phyloP scores from a whole-genome alignment of 306 rosid species.

The Purshia tridentata region DNA sequence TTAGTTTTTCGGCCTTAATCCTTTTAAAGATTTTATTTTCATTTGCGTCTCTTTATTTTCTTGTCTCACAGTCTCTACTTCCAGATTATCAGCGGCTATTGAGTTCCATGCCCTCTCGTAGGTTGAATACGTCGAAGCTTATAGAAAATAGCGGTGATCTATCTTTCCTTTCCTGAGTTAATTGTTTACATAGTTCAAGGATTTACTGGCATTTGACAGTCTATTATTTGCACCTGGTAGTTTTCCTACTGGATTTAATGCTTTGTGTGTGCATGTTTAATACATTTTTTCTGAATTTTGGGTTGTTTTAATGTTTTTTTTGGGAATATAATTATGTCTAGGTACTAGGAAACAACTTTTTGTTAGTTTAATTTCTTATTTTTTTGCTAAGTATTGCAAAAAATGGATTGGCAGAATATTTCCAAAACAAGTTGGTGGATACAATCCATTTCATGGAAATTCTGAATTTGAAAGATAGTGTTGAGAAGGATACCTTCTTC shows the following conservation, averaged over 20 bases:
- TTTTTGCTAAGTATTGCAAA: conserved; percentile 4
- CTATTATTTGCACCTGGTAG: neutral
- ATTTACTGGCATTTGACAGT: neutral
- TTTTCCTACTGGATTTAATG: neutral
- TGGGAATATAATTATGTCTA: neutral
- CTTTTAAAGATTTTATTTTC: conserved; percentile 42
- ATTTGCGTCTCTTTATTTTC: conserved; percentile 47
- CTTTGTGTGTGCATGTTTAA: neutral
- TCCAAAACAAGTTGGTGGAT: conserved; percentile 96
- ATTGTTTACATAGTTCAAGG: neutral
- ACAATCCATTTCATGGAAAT: conserved; percentile 99
- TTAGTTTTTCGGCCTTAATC: conserved; percentile 29
- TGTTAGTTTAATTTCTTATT: conserved; percentile 1
- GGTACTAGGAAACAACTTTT: neutral
- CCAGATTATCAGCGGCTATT: conserved; percentile 98
- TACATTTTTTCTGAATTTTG: too few species aligned
- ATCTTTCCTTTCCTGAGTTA: conserved; percentile 10
- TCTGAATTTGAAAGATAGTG: conserved; percentile 92
- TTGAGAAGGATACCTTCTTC: conserved; percentile 97
- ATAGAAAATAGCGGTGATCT: conserved; percentile 90
- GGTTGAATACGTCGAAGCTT: conserved; percentile 94
- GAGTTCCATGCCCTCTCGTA: conserved; percentile 90
- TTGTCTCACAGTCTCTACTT: conserved; percentile 84
- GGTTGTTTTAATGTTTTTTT: neutral
- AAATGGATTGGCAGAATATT: conserved; percentile 74